Evolutionary conservation across 768 basidiomycete genomes (phyloP), one percentile per base, ranked within the genome.

Genomic region (Pisolithus tinctorius): DNA sequence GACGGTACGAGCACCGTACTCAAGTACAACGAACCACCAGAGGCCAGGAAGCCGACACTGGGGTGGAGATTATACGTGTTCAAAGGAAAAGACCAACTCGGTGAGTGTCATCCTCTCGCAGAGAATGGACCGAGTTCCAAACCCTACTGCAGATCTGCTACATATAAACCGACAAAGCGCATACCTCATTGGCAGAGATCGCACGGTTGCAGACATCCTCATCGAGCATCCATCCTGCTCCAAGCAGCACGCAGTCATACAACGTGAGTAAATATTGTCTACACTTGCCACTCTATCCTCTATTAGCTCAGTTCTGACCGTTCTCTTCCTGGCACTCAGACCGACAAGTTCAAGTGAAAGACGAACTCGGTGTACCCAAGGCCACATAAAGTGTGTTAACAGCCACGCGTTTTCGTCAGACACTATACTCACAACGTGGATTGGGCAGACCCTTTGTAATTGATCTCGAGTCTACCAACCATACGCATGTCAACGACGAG

Each of bases 11-110:
- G 74, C 59, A 85, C 87, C 6, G 81, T 96, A 41, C 74, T 99
- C 55, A 99, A 98, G 68, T 99, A 99, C 67, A 94, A 98, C 55
- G 96, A 99, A 68, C 96, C 96, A 14, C 93, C 96, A 6, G 96
- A 99, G 74, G 96, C 95, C 27, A 75, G 96, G 58, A 97, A 94
- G 63, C 95, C 96, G 9, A 70, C 76, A 4, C 68, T 88, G 31
- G 88, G 89, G 16, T 98, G 96, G 96, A 77, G 96, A 64, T 63
- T 99, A 55, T 99, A 98, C 63, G 94, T 97, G 31, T 99, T 98
- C 78, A 98, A 98, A 70, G 95, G 89, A 20, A 80, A 78, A 48
- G 93, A 96, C 59, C 88, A 97, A 76, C 75, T 84, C 46, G 94
- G 95, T 95, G 63, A 67, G 89, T 74, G 4, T 3, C 41, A 14